Conservation (phyloP, 345 rosid species). For the Isatis tinctoria region DNA sequence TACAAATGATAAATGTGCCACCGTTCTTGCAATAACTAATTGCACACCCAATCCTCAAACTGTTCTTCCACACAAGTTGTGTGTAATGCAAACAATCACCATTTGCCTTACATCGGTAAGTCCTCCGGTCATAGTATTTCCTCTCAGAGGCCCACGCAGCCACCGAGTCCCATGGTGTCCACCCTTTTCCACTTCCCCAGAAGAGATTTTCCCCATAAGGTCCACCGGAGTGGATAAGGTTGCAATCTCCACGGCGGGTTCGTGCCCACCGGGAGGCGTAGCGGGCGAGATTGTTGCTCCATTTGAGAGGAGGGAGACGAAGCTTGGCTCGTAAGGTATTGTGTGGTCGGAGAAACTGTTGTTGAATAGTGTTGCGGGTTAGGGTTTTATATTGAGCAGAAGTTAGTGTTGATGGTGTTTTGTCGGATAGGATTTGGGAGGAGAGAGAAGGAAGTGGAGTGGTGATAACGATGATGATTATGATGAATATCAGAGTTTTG, state of each 20-base stretch:
- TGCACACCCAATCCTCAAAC: slow-evolving; percentile 55
- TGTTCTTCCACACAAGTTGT: slow-evolving; percentile 64
- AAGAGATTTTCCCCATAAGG: slow-evolving; percentile 60
- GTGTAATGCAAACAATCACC: slow-evolving; percentile 57
- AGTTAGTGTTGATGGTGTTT: neutral
- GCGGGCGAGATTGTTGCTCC: slow-evolving; percentile 51
- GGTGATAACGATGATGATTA: neutral
- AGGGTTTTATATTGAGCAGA: slow-evolving; percentile 12
- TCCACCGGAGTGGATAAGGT: slow-evolving; percentile 46
- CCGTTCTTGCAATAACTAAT: slow-evolving; percentile 39
- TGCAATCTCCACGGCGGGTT: slow-evolving; percentile 41
- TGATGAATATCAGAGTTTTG: neutral
- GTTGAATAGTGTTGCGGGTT: slow-evolving; percentile 20
- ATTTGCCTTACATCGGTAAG: slow-evolving; percentile 40
- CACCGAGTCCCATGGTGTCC: slow-evolving; percentile 48
- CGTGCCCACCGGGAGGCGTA: slow-evolving; percentile 45
- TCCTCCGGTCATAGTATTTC: slow-evolving; percentile 34
- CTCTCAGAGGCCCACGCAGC: slow-evolving; percentile 53
- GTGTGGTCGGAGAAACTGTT: slow-evolving; percentile 46
- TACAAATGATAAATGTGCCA: slow-evolving; percentile 51
- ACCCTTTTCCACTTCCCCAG: slow-evolving; percentile 57
- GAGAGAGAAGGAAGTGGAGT: slow-evolving; percentile 9
- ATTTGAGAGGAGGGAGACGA: slow-evolving; percentile 49
- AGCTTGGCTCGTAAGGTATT: slow-evolving; percentile 41
- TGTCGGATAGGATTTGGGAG: neutral